Evolutionary conservation across 2,329 filamentous ascomycete species (phyloP).

Genomic region (Ascochyta lentis): DNA sequence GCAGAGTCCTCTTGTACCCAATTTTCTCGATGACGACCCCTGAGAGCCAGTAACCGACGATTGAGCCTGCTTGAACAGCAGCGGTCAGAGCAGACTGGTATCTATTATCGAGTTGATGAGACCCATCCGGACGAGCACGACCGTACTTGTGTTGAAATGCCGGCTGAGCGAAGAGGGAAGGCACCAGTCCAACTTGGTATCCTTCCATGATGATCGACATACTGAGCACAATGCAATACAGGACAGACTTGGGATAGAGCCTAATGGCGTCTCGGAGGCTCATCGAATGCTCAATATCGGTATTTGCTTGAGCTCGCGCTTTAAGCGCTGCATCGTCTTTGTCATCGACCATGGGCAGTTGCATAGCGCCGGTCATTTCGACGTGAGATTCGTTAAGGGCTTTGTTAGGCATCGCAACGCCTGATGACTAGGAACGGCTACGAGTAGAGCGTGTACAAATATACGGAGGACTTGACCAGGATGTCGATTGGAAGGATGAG

Average conservation of each 20-base stretch:
- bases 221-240: constrained; percentile 80
- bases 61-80: constrained; percentile 49
- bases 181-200: constrained; percentile 79
- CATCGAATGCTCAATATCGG: constrained; percentile 5
- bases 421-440: neutral
- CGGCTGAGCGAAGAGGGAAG: constrained; percentile 69
- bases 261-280: constrained; percentile 71
- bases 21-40: constrained; percentile 50
- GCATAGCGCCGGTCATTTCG: neutral
- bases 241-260: constrained; percentile 81
- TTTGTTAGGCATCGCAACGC: neutral
- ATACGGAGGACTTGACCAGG: neutral
- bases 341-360: neutral
- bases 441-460: neutral
- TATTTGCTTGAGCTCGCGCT: constrained; percentile 8
- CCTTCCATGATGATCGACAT: constrained; percentile 89
- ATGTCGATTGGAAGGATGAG: neutral
- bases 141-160: constrained; percentile 52
- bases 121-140: constrained; percentile 33
- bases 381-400: neutral
- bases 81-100: constrained; percentile 54
- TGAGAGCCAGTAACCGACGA: constrained; percentile 41
- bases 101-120: constrained; percentile 47
- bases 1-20: constrained; percentile 37
- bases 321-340: neutral